Conservation (phyloP, 345 rosid genomes). For the Gossypium longicalyx region DNA sequence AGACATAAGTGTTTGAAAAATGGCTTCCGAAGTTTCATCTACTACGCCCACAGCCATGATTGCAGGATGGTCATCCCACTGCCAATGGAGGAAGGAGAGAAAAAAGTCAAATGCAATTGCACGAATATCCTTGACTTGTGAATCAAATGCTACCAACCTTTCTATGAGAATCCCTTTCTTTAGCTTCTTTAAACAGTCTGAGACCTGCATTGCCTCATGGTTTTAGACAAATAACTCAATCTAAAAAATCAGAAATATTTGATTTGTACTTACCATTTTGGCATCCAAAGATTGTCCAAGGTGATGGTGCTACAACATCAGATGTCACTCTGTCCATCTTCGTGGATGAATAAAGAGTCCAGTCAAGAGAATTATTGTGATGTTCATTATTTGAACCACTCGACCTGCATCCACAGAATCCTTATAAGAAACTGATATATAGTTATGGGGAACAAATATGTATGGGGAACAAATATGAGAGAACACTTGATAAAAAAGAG, state of each 20-base stretch:
- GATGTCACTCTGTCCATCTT: constrained; percentile 49
- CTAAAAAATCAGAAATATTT: constrained; percentile 2
- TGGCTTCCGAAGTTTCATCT: constrained; percentile 85
- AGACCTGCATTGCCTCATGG: constrained; percentile 49
- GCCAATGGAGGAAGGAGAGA: constrained; percentile 3
- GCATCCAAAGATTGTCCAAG: constrained; percentile 94
- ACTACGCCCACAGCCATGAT: constrained; percentile 96
- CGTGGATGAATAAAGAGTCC: constrained; percentile 61
- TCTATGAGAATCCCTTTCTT: constrained; percentile 64
- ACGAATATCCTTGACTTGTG: constrained; percentile 6
- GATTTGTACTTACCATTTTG: constrained; percentile 60
- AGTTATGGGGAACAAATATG: not conserved
- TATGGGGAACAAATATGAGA: not conserved
- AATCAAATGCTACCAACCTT: constrained; percentile 44
- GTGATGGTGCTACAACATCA: constrained; percentile 92
- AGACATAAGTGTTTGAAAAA: constrained; percentile 88
- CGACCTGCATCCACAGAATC: constrained; percentile 39
- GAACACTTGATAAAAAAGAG: constrained; percentile 3
- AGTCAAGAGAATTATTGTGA: constrained; percentile 53
- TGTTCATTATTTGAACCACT: constrained; percentile 50
- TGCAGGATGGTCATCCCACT: constrained; percentile 99
- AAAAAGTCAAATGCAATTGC: constrained; percentile 7
- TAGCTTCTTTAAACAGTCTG: constrained; percentile 85
- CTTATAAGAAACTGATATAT: constrained; percentile 15
- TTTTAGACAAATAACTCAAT: constrained; percentile 16